phyloP scores from a whole-genome alignment of 495 filamentous ascomycete species.

The Aspergillus egyptiacus region DNA sequence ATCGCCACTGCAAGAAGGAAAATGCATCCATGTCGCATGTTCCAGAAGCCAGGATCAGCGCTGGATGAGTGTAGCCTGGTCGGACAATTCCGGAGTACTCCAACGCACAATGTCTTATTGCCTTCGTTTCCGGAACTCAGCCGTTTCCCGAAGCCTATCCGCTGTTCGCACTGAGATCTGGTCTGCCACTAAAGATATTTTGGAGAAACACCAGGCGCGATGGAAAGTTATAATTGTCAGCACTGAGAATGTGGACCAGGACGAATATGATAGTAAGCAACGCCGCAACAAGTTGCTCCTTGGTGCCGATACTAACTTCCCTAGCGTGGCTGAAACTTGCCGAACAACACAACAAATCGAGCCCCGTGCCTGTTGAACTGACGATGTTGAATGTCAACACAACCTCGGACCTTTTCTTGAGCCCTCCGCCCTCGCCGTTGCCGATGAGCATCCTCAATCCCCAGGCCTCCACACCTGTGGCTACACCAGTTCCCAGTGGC shows the following conservation, averaged over 20 bases:
- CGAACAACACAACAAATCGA: constrained; percentile 41
- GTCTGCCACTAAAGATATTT: constrained; percentile 72
- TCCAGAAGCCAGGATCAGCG: constrained; percentile 72
- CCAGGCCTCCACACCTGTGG: constrained; percentile 33
- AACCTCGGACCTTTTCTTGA: constrained; percentile 58
- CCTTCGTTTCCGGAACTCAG: constrained; percentile 57
- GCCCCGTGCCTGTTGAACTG: constrained; percentile 44
- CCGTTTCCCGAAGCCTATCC: constrained; percentile 47
- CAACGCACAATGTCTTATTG: constrained; percentile 78
- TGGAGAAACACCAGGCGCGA: constrained; percentile 60
- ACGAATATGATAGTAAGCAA: constrained; percentile 60
- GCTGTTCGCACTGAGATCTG: constrained; percentile 77
- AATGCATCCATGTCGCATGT: constrained; percentile 81
- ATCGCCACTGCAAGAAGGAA: constrained; percentile 75
- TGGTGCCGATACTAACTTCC: constrained; percentile 3
- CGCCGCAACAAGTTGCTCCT: background rate
- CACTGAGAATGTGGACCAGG: constrained; percentile 61
- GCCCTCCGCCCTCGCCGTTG: constrained; percentile 26
- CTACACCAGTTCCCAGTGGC: constrained; percentile 43
- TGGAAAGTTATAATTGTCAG: constrained; percentile 80
- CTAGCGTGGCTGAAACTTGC: constrained; percentile 43
- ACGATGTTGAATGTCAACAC: constrained; percentile 62
- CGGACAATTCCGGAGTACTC: constrained; percentile 70
- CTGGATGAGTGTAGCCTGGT: constrained; percentile 92
- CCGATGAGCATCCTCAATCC: constrained; percentile 30